phyloP scores from a whole-genome alignment of 352 stramenopile genomes.

The Saprolegnia diclina region DNA sequence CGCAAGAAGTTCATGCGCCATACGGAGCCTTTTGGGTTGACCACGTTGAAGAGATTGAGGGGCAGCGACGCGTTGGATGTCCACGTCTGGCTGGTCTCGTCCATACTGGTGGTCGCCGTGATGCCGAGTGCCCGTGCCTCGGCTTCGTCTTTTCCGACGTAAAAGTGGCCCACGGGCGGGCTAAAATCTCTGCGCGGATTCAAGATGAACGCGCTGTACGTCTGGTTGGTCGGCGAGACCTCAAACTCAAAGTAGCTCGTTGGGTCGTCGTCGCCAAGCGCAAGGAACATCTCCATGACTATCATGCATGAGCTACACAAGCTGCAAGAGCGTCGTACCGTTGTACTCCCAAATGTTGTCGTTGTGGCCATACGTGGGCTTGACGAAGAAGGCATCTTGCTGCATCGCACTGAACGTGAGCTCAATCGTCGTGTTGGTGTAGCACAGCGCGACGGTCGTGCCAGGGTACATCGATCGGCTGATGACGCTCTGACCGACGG shows the following conservation, averaged over 20 bases:
- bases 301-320: not conserved
- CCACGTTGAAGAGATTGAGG: conserved; percentile 17
- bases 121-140: conserved; percentile 16
- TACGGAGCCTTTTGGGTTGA: not conserved
- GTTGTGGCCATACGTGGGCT: conserved; percentile 21
- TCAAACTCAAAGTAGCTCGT: conserved; percentile 27
- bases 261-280: conserved; percentile 12
- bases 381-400: not conserved
- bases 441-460: conserved; percentile 21
- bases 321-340: not conserved
- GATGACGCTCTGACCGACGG: not conserved
- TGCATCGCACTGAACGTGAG: conserved; percentile 4
- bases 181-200: conserved; percentile 24
- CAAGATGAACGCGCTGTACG: conserved; percentile 25
- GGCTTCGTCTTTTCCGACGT: not conserved
- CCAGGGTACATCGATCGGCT: not conserved
- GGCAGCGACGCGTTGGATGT: not conserved
- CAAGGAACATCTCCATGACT: conserved; percentile 23
- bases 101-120: not conserved
- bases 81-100: conserved; percentile 2
- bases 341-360: conserved; percentile 28
- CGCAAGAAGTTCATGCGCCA: conserved; percentile 28
- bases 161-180: conserved; percentile 20
- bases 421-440: conserved; percentile 14
- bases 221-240: conserved; percentile 24